A percentile compares a stretch with the other conserved stretches of the same genome.
Conservation (phyloP, 192 early-diverging fungal genomes). For the Piromyces sp. region DNA sequence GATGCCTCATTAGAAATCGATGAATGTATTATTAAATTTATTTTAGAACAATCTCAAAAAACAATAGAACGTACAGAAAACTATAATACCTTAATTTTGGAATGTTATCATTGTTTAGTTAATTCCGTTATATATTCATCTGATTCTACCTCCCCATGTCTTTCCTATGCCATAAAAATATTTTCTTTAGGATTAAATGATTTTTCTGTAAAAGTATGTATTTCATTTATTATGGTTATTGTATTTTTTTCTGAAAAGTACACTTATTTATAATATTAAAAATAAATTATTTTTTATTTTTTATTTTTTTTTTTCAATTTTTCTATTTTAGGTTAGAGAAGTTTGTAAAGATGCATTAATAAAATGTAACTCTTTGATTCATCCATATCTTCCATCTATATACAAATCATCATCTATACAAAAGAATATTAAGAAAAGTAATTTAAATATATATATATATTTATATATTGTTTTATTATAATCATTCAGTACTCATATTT, state of each 20-base stretch:
- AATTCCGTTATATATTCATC: not conserved
- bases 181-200: not conserved
- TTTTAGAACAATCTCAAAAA: not conserved
- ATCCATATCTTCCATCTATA: not conserved
- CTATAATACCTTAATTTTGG: not conserved
- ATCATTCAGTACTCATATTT: too few species aligned
- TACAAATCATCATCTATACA: not conserved
- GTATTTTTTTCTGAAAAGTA: too few species aligned
- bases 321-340: not conserved
- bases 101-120: not conserved
- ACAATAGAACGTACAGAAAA: not conserved
- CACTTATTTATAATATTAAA: too few species aligned
- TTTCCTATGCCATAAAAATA: not conserved
- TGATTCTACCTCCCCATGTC: not conserved
- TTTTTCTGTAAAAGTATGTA: not conserved
- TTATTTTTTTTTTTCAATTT: not conserved
- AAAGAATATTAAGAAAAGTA: not conserved
- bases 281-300: too few species aligned
- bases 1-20: not conserved
- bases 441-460: not conserved
- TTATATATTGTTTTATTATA: not conserved
- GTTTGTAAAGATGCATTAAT: not conserved
- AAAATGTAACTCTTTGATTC: not conserved
- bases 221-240: too few species aligned
- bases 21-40: not conserved